Conservation (phyloP, 495 filamentous ascomycete genomes). For the Daldinia caldariorum region DNA sequence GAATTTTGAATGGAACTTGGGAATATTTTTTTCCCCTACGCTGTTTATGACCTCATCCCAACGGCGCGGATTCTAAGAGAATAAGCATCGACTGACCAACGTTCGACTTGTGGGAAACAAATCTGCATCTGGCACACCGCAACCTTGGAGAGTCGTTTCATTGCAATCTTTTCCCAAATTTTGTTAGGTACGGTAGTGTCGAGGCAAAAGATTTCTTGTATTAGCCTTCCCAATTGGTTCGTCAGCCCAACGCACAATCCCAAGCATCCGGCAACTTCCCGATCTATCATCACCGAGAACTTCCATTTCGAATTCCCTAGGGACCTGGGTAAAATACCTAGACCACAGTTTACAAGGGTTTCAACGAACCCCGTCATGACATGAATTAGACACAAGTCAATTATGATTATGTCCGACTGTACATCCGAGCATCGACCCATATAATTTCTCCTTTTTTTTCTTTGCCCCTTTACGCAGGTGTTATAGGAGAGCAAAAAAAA, state of each 20-base stretch:
- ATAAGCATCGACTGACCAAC: constrained; percentile 41
- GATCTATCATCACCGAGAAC: constrained; percentile 16
- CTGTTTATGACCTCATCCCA: constrained; percentile 39
- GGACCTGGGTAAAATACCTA: neutral
- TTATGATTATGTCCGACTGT: constrained; percentile 35
- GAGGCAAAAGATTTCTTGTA: constrained; percentile 10
- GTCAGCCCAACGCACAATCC: constrained; percentile 4
- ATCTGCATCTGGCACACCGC: constrained; percentile 22
- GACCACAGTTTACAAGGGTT: constrained; percentile 12
- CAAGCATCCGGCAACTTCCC: neutral
- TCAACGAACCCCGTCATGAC: constrained; percentile 22
- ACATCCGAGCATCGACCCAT: constrained; percentile 39
- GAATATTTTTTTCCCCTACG: constrained; percentile 5
- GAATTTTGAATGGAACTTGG: constrained; percentile 10
- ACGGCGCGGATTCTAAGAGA: constrained; percentile 3
- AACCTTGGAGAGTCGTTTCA: constrained; percentile 36
- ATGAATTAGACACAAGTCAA: constrained; percentile 27
- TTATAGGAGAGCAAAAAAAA: constrained; percentile 15
- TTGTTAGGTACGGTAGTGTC: constrained; percentile 3
- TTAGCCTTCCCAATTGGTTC: constrained; percentile 26
- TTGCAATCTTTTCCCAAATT: constrained; percentile 16
- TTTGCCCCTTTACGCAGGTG: too few relatives aligned
- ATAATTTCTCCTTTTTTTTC: constrained; percentile 26
- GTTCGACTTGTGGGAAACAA: constrained; percentile 29
- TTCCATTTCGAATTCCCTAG: constrained; percentile 17